Evolutionary conservation across 495 filamentous ascomycete species (phyloP).

Genomic region (Emericellopsis terricola): DNA sequence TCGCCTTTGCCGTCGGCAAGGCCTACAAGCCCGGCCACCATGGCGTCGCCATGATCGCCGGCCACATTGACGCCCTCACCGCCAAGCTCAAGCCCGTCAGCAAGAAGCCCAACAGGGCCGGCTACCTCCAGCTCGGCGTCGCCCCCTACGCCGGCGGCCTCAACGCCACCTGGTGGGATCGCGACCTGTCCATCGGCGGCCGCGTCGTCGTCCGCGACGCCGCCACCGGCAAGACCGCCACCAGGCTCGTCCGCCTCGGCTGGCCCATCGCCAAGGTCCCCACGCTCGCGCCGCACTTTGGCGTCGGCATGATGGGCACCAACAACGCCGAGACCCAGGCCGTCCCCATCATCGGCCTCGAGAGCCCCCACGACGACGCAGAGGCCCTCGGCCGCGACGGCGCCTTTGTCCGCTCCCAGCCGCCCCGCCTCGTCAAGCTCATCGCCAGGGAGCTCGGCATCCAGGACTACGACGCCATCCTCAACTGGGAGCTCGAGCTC

Average conservation of each 20-base stretch:
- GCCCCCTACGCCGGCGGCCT: constrained; percentile 83
- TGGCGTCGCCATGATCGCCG: constrained; percentile 64
- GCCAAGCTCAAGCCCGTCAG: constrained; percentile 80
- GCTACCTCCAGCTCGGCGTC: constrained; percentile 78
- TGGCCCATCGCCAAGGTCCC: constrained; percentile 92
- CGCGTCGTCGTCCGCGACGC: constrained; percentile 66
- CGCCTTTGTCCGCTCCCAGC: constrained; percentile 65
- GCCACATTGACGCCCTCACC: constrained; percentile 84
- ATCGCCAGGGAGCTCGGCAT: constrained; percentile 61
- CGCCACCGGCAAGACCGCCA: constrained; percentile 56
- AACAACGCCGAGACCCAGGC: constrained; percentile 88
- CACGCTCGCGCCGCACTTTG: constrained; percentile 88
- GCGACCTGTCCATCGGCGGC: constrained; percentile 80
- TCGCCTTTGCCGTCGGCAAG: constrained; percentile 73
- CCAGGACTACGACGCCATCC: constrained; percentile 47
- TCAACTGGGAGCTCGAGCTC: constrained; percentile 97
- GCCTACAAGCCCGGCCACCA: constrained; percentile 72
- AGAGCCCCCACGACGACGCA: constrained; percentile 38
- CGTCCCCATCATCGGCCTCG: constrained; percentile 83
- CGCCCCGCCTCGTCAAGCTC: constrained; percentile 62
- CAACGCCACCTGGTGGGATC: constrained; percentile 84
- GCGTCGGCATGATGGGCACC: constrained; percentile 52
- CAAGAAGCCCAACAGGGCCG: constrained; percentile 58
- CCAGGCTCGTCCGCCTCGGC: constrained; percentile 71
- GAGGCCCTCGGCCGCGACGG: constrained; percentile 27